A percentile compares a stretch with the other conserved stretches of the same genome.
phyloP scores from a whole-genome alignment of 2,329 filamentous ascomycete species.

The Cercospora citrullina region DNA sequence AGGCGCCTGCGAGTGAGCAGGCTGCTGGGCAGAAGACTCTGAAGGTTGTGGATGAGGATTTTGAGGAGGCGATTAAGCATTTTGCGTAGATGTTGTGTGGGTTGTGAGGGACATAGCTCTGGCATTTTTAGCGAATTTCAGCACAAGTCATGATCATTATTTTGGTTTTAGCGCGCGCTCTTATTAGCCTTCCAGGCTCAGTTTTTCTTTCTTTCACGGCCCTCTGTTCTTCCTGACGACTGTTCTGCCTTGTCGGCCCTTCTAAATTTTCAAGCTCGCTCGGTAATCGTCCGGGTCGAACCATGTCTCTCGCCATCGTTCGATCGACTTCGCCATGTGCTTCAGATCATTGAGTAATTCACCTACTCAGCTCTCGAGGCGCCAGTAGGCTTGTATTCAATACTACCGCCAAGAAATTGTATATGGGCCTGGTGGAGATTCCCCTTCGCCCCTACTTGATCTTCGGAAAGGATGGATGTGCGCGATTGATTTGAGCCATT shows the following conservation, averaged over 20 bases:
- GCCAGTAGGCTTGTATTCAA: not conserved
- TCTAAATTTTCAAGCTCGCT: not conserved
- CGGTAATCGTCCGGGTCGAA: not conserved
- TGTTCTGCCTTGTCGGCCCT: not conserved
- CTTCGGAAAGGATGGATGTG: not conserved
- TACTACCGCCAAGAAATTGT: not conserved
- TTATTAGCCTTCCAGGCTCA: too few relatives aligned
- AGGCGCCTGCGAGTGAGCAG: conserved; percentile 22
- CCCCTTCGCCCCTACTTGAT: not conserved
- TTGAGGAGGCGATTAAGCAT: conserved; percentile 26
- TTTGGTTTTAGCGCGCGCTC: too few relatives aligned
- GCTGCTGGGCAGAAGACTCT: conserved; percentile 19
- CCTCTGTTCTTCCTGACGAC: too few relatives aligned
- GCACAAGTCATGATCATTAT: not conserved
- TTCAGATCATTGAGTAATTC: not conserved
- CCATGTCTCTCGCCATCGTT: not conserved
- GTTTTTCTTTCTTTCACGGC: too few relatives aligned
- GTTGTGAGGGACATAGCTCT: not conserved
- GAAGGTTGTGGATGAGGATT: conserved; percentile 26
- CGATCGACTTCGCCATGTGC: not conserved
- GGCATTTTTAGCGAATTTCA: not conserved
- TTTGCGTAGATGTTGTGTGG: conserved; percentile 19
- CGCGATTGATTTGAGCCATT: not conserved
- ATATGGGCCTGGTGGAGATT: not conserved
- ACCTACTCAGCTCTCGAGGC: not conserved